Conservation (phyloP, 1,139 yeast genomes). For the Blastobotrys illinoisensis region DNA sequence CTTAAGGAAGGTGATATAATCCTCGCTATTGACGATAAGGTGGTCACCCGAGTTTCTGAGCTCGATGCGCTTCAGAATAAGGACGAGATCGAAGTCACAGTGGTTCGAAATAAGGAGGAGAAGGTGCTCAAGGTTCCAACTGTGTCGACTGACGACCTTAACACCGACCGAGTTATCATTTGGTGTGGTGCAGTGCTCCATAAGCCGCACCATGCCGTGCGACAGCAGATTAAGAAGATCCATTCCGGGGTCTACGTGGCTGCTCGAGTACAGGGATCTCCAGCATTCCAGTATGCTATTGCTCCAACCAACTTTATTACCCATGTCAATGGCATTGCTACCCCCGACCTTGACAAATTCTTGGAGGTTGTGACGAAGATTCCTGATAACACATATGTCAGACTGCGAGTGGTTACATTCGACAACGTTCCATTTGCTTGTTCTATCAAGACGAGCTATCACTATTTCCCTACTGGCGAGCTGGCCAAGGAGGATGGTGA, state of each 20-base stretch:
- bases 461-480: conserved; percentile 82
- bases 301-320: conserved; percentile 79
- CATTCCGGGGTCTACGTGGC: conserved; percentile 85
- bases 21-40: conserved; percentile 58
- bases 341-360: conserved; percentile 64
- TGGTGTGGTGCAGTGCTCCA: conserved; percentile 81
- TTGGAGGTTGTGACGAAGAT: conserved; percentile 56
- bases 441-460: conserved; percentile 81
- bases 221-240: conserved; percentile 67
- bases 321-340: conserved; percentile 74
- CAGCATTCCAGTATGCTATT: conserved; percentile 80
- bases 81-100: conserved; percentile 46
- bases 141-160: conserved; percentile 47
- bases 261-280: conserved; percentile 69
- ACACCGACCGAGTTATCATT: conserved; percentile 61
- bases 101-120: conserved; percentile 57
- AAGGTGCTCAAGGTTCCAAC: conserved; percentile 60
- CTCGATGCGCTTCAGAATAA: conserved; percentile 49
- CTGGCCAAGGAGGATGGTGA: conserved; percentile 38
- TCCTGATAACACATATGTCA: conserved; percentile 76
- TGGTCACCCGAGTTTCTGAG: conserved; percentile 64
- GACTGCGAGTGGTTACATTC: conserved; percentile 73
- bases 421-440: conserved; percentile 84
- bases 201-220: conserved; percentile 63
- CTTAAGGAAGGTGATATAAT: conserved; percentile 63